Evolutionary conservation across 2,329 filamentous ascomycete genomes (phyloP).

Genomic region (Aureobasidium zeae): DNA sequence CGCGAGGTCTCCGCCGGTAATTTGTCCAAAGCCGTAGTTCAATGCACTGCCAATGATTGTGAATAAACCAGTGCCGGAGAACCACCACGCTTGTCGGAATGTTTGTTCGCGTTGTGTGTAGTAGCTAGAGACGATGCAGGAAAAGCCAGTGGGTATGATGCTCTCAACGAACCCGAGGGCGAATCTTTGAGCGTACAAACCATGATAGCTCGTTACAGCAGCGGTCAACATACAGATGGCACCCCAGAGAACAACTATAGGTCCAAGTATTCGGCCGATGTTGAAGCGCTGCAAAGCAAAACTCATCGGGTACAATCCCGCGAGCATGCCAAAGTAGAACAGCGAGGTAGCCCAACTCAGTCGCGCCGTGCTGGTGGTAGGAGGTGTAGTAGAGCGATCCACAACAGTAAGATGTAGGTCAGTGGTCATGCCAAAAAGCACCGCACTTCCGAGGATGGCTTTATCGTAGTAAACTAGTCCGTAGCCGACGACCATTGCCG

Average conservation of each 20-base stretch:
- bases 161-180: slow-evolving; percentile 49
- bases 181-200: slow-evolving; percentile 50
- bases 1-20: slow-evolving; percentile 34
- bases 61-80: slow-evolving; percentile 23
- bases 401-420: slow-evolving; percentile 54
- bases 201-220: slow-evolving; percentile 52
- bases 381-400: slow-evolving; percentile 42
- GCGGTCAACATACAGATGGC: slow-evolving; percentile 60
- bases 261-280: slow-evolving; percentile 54
- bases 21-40: slow-evolving; percentile 28
- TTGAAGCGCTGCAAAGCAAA: slow-evolving; percentile 61
- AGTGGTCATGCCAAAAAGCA: slow-evolving; percentile 65
- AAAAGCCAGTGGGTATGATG: slow-evolving; percentile 49
- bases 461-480: slow-evolving; percentile 62
- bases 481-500: slow-evolving; percentile 55
- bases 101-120: slow-evolving; percentile 36
- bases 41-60: slow-evolving; percentile 23
- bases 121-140: slow-evolving; percentile 41
- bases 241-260: slow-evolving; percentile 56
- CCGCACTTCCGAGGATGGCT: slow-evolving; percentile 64
- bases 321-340: slow-evolving; percentile 74
- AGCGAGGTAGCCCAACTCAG: slow-evolving; percentile 69
- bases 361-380: slow-evolving; percentile 54
- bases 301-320: slow-evolving; percentile 63
- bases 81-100: slow-evolving; percentile 25